Conservation (phyloP, 352 stramenopile genomes). For the Elongisporangium undulatum region DNA sequence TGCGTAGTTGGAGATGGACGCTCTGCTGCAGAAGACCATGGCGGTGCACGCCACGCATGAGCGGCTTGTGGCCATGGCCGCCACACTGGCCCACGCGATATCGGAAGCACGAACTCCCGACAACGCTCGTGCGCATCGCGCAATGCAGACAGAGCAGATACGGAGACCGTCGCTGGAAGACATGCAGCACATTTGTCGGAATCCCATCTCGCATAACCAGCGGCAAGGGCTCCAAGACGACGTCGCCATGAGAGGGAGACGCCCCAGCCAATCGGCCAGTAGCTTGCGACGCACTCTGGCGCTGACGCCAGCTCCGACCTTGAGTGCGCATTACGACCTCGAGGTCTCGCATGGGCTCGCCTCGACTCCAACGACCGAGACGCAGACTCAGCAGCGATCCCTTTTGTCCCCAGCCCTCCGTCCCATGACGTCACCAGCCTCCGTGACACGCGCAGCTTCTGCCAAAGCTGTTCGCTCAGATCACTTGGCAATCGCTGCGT, state of each 20-base stretch:
- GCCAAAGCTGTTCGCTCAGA: not conserved
- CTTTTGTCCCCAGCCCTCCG: slow-evolving; percentile 3
- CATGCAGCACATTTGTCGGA: not conserved
- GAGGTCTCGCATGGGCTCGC: not conserved
- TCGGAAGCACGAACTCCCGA: slow-evolving; percentile 28
- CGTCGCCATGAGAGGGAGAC: slow-evolving; percentile 3
- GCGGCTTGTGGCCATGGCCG: slow-evolving; percentile 31
- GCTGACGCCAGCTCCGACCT: slow-evolving; percentile 13
- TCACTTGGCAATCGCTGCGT: slow-evolving; percentile 22
- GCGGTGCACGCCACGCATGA: slow-evolving; percentile 40
- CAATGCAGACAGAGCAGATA: slow-evolving; percentile 21
- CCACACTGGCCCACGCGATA: slow-evolving; percentile 35
- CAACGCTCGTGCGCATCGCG: slow-evolving; percentile 33
- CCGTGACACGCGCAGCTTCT: not conserved
- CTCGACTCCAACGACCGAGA: not conserved
- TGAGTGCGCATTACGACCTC: slow-evolving; percentile 29
- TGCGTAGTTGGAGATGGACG: slow-evolving; percentile 20
- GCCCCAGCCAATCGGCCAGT: slow-evolving; percentile 13
- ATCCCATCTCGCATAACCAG: not conserved
- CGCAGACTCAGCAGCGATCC: slow-evolving; percentile 3
- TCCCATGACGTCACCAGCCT: not conserved
- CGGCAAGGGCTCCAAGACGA: slow-evolving; percentile 7
- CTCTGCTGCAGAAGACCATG: slow-evolving; percentile 45
- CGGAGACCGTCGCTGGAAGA: not conserved
- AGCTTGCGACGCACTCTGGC: slow-evolving; percentile 11